Evolutionary conservation across 768 basidiomycete genomes (phyloP).

Genomic region (Auriscalpium vulgare): DNA sequence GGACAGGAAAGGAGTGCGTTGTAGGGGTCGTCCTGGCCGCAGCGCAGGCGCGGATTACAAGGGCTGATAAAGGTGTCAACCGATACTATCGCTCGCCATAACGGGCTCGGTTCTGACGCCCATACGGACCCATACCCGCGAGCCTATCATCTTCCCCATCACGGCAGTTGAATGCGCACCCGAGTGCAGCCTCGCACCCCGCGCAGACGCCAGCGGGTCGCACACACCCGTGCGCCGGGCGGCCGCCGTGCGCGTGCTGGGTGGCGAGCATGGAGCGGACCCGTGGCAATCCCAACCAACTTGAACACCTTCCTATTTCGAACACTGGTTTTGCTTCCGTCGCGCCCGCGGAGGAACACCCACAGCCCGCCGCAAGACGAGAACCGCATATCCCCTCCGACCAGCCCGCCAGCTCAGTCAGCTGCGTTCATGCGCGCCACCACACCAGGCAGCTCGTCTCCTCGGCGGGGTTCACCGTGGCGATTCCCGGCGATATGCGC

Average conservation of each 20-base stretch:
- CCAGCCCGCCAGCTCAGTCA: too few species aligned
- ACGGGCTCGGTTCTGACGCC: not conserved
- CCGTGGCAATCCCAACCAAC: not conserved
- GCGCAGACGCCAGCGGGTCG: not conserved
- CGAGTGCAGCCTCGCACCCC: not conserved
- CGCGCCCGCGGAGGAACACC: too few species aligned
- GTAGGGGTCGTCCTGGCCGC: not conserved
- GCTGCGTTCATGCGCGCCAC: too few species aligned
- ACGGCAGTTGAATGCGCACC: not conserved
- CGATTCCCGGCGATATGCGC: too few species aligned
- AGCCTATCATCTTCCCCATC: not conserved
- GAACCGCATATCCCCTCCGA: too few species aligned
- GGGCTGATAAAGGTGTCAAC: not conserved
- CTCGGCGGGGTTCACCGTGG: too few species aligned
- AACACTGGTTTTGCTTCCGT: not conserved
- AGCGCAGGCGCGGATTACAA: not conserved
- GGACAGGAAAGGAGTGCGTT: not conserved
- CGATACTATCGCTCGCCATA: not conserved
- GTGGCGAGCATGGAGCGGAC: not conserved
- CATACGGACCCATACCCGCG: slow-evolving; percentile 1
- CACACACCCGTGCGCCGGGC: not conserved
- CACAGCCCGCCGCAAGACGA: too few species aligned
- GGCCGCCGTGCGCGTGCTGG: not conserved
- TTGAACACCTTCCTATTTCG: not conserved
- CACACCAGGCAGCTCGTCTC: too few species aligned